Evolutionary conservation across 1,284 basidiomycete species (phyloP).

Genomic region (Mycena sp.): DNA sequence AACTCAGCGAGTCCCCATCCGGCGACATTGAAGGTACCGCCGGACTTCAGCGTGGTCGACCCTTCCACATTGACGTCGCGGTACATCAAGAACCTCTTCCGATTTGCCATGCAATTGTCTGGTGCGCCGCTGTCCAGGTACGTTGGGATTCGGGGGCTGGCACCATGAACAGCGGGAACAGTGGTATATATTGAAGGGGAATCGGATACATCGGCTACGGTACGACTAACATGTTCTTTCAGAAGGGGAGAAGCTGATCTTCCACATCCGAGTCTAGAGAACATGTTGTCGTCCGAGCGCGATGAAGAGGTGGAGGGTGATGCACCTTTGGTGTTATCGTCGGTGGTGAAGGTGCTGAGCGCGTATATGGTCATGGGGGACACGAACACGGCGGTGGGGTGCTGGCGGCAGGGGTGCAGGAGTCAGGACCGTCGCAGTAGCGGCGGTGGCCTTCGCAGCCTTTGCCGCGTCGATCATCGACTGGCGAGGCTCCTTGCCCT

Average conservation of each 20-base stretch:
- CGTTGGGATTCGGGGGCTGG: background rate
- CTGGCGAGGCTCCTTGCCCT: background rate
- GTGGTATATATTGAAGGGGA: background rate
- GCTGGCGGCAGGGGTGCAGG: background rate
- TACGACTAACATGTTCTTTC: slow-evolving; percentile 4
- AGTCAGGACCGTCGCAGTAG: background rate
- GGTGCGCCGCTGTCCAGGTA: slow-evolving; percentile 7
- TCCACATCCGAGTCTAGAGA: slow-evolving; percentile 2
- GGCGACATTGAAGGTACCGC: background rate
- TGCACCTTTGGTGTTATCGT: background rate
- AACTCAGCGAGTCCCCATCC: slow-evolving; percentile 1
- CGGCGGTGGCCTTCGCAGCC: background rate
- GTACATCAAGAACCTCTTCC: background rate
- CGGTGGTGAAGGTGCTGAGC: background rate
- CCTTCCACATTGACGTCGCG: background rate
- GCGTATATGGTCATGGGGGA: background rate
- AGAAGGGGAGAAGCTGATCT: slow-evolving; percentile 8
- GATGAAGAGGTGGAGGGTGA: background rate
- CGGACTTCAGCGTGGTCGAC: background rate
- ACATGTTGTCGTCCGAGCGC: background rate
- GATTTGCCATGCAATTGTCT: background rate
- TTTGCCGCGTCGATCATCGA: background rate
- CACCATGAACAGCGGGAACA: too few species aligned
- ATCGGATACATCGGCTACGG: slow-evolving; percentile 1
- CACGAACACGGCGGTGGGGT: background rate